A percentile compares a stretch with the other conserved stretches of the same genome.
Conservation (phyloP, 192 early-diverging fungal genomes). For the Rhizophagus clarus region DNA sequence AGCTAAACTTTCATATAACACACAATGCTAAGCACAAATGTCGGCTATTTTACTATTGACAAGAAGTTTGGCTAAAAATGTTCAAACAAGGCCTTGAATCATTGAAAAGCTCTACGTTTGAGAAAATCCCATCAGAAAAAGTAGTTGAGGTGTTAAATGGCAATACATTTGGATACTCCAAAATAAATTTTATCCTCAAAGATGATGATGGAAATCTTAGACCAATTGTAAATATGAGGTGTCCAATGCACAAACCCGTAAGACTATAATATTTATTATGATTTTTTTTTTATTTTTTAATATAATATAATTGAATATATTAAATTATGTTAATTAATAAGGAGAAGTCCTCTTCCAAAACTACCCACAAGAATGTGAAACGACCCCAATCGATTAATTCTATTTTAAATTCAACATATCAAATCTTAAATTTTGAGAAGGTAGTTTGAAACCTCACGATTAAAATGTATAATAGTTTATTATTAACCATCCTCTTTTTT, state of each 20-base stretch:
- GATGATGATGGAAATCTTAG: background rate
- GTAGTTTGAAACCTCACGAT: background rate
- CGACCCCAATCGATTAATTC: background rate
- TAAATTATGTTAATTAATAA: background rate
- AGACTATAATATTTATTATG: too few species aligned
- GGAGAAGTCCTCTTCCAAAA: too few species aligned
- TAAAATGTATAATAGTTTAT: background rate
- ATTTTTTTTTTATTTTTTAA: too few species aligned
- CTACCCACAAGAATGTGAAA: background rate
- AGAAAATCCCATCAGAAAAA: background rate
- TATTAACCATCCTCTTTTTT: background rate
- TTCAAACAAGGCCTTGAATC: background rate
- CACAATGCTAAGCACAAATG: background rate
- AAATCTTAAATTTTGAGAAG: constrained; percentile 5
- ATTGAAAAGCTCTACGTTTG: background rate
- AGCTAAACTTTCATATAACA: constrained; percentile 4
- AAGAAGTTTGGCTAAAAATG: background rate
- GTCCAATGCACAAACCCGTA: background rate
- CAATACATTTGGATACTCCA: background rate
- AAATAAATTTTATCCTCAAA: background rate
- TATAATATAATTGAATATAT: too few species aligned
- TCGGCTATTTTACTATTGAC: constrained; percentile 14
- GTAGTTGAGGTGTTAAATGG: background rate
- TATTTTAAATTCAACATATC: background rate
- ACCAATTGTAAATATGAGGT: constrained; percentile 9